A percentile compares a stretch with the other conserved stretches of the same genome.
phyloP scores from a whole-genome alignment of 441 rosid species.

The Kokia cookei region DNA sequence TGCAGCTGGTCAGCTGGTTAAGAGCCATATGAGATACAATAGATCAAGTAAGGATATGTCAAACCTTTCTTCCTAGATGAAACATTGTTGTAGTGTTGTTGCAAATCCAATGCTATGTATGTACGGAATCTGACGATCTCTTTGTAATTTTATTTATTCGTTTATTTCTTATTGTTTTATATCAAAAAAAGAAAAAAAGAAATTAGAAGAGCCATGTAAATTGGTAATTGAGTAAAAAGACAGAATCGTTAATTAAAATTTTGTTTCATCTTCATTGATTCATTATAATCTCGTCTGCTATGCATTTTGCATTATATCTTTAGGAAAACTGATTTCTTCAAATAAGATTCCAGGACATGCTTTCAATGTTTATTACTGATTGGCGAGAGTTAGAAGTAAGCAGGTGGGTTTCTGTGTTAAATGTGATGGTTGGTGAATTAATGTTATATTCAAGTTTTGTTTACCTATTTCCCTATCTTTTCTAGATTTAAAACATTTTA shows the following conservation, averaged over 20 bases:
- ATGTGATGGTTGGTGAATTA: too few relatives aligned
- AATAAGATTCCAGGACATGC: too few relatives aligned
- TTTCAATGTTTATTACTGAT: too few relatives aligned
- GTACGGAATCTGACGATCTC: not conserved
- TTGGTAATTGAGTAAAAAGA: conserved; percentile 16
- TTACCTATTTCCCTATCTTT: too few relatives aligned
- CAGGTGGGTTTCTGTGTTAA: too few relatives aligned
- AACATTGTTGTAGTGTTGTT: not conserved
- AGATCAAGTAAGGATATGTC: conserved; percentile 28
- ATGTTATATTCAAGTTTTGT: too few relatives aligned
- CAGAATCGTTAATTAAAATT: not conserved
- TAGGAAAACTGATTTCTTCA: not conserved
- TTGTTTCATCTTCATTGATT: not conserved
- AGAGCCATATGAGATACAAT: conserved; percentile 41
- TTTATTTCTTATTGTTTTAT: not conserved
- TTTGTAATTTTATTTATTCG: not conserved
- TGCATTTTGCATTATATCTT: not conserved
- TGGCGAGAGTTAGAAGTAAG: too few relatives aligned
- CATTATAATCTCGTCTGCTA: not conserved
- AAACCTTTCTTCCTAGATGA: conserved; percentile 17
- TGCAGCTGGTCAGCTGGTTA: conserved; percentile 40
- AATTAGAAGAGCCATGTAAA: not conserved
- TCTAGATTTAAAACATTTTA: too few relatives aligned
- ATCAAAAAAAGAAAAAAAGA: not conserved
- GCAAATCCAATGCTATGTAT: not conserved